Conservation (phyloP, 352 stramenopile genomes). For the Phytophthora lateralis region DNA sequence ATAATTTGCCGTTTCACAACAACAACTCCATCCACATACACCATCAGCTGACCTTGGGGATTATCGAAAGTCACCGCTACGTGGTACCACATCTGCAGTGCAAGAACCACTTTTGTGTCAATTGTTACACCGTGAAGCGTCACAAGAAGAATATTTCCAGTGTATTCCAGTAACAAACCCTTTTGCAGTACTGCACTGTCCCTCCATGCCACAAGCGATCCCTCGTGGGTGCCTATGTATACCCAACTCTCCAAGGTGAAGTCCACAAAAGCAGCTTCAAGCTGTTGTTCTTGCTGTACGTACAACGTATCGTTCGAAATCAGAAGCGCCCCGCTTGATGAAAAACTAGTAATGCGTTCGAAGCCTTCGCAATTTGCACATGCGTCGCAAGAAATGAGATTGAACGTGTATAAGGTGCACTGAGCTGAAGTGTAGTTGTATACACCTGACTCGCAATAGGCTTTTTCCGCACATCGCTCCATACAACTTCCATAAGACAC, state of each 20-base stretch:
- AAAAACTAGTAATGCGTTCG: conserved; percentile 13
- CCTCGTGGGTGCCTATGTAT: conserved; percentile 16
- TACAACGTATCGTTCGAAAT: conserved; percentile 20
- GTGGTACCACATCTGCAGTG: conserved; percentile 20
- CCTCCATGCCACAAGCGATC: conserved; percentile 25
- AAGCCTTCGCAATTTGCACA: conserved; percentile 32
- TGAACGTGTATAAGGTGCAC: conserved; percentile 14
- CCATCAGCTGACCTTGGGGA: conserved; percentile 4
- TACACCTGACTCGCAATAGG: conserved; percentile 15
- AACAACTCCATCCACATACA: conserved; percentile 23
- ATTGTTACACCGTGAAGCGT: conserved; percentile 24
- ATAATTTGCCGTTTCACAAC: conserved; percentile 14
- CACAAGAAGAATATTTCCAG: conserved; percentile 9
- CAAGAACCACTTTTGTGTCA: conserved; percentile 16
- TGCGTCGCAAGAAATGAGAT: conserved; percentile 5
- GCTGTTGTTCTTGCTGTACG: conserved; percentile 7
- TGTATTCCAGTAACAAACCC: conserved; percentile 22
- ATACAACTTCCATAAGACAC: conserved; percentile 30
- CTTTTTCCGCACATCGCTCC: conserved; percentile 8
- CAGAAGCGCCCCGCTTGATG: conserved; percentile 15
- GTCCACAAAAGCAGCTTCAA: conserved; percentile 1
- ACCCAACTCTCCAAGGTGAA: conserved; percentile 36
- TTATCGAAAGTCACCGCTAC: conserved; percentile 27
- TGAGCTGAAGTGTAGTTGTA: conserved; percentile 25
- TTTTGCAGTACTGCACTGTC: conserved; percentile 1